These are phyloP conservation scores for Gracilaria vermiculophylla DNA, from an alignment of 23 red algal genomes.

Conservation along the genomic window DNA sequence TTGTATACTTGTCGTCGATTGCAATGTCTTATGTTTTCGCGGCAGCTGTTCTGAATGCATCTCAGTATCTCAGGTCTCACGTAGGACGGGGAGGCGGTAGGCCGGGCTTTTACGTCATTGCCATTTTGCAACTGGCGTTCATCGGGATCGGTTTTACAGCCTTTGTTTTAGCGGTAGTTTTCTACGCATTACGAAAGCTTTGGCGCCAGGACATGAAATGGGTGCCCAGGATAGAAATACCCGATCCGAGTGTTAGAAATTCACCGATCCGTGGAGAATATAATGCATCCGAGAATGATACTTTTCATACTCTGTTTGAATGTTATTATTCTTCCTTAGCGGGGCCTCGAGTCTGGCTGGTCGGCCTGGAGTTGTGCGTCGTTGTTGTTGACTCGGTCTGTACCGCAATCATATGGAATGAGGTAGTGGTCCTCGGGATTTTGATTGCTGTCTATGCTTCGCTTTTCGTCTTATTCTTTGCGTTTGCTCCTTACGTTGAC, in stretches of 20 bases:
- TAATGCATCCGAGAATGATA: conserved; percentile 12
- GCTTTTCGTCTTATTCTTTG: conserved; percentile 42
- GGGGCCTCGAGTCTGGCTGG: conserved; percentile 68
- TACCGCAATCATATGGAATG: conserved; percentile 61
- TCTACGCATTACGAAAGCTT: conserved; percentile 38
- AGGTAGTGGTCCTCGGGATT: conserved; percentile 34
- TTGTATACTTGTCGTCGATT: conserved; percentile 69
- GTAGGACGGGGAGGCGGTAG: conserved; percentile 33
- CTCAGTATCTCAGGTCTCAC: conserved; percentile 68
- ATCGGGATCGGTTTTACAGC: conserved; percentile 69
- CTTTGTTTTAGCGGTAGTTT: conserved; percentile 53
- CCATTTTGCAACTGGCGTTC: conserved; percentile 44
- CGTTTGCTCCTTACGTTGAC: conserved; percentile 59
- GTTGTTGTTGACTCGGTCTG: conserved; percentile 47
- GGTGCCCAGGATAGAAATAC: conserved; percentile 37
- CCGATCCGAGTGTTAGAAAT: conserved; percentile 50
- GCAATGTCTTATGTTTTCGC: conserved; percentile 60
- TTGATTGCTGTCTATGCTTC: conserved; percentile 30
- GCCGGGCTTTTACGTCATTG: conserved; percentile 51
- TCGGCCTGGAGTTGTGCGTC: conserved; percentile 43
- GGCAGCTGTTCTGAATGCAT: conserved; percentile 39
- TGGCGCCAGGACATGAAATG: conserved; percentile 49
- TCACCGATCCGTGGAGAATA: conserved; percentile 54
- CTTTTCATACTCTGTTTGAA: conserved; percentile 66
- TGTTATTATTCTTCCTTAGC: conserved; percentile 62